Evolutionary conservation across 371 early-diverging fungal species (phyloP), one percentile per base, ranked within the genome.

Genomic region (Basidiobolus meristosporus): DNA sequence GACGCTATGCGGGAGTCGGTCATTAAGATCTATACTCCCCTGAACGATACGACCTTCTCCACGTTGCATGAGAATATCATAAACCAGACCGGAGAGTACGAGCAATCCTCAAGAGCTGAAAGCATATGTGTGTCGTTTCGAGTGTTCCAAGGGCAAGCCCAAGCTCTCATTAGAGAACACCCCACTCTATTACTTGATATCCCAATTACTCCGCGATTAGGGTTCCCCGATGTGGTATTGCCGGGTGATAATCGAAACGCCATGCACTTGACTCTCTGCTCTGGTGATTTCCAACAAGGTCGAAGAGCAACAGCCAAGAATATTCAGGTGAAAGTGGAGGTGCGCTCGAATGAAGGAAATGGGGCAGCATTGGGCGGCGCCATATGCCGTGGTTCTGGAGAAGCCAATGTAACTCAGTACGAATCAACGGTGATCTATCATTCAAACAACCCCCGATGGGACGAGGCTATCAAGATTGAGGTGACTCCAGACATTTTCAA

Each of bases 381-480:
- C n/a, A 56, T 77, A 16, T 52, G 45, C 15, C 49, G 60, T 2
- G 79, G 73, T 1, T 48, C 67, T n/a, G 73, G 67, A 18, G 57
- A 63, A 22, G 47, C 46, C 2, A 39, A 40, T n/a, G 48, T 51
- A 0, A 59, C 57, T 0, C 51, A 45, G 7, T 79, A 70, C 57
- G 73, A 78, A 14, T 71, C 73, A 7, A 51, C 69, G 35, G 62
- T 80, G 2, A 70, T 66, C 44, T 70, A 73, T 35, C 77, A 83
- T 48, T 65, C 62, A 14, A 64, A 67, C 36, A 45, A 50, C 23
- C 81, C 83, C 0, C 56, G 43, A 11, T 83, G 78, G 77, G 47
- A 48, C 11, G 83, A 83, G 51, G 61, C 59, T 0, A 47, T 83
- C 44, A 63, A 73, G 38, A 45, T 80, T 7, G 63, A 65, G 28